These are phyloP conservation scores for Citrus inodora DNA, from an alignment of 345 rosid genomes.

Conservation along the genomic window DNA sequence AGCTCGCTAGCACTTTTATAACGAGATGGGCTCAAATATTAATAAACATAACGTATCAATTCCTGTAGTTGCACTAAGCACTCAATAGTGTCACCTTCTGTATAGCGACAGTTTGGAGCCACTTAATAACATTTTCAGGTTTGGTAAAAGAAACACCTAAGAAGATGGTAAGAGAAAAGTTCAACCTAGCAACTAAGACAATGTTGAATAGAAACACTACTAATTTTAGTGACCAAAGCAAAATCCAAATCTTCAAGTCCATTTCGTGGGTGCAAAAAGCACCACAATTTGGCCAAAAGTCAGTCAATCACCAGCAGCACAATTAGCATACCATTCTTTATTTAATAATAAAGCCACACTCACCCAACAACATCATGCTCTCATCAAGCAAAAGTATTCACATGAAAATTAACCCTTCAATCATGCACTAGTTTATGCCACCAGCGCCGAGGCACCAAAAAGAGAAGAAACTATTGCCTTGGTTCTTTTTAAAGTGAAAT, in stretches of 20 bases:
- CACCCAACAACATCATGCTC: slow-evolving; percentile 22
- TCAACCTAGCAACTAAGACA: not conserved
- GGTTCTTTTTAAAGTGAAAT: not conserved
- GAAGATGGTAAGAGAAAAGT: too few species aligned
- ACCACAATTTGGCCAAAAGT: not conserved
- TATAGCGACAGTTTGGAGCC: not conserved
- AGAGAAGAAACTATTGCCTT: not conserved
- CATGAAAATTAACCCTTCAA: slow-evolving; percentile 30
- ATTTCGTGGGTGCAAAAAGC: slow-evolving; percentile 7
- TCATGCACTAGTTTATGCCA: slow-evolving; percentile 31
- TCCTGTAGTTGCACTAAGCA: not conserved
- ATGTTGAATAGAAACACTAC: not conserved
- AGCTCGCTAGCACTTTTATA: too few species aligned
- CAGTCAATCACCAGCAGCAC: slow-evolving; percentile 11
- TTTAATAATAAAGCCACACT: slow-evolving; percentile 7
- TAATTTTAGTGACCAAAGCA: not conserved
- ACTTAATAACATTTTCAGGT: not conserved
- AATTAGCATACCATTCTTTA: not conserved
- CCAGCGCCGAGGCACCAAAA: slow-evolving; percentile 3
- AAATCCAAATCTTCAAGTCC: not conserved
- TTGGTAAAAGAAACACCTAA: not conserved
- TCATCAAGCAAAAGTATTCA: slow-evolving; percentile 15
- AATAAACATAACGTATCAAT: too few species aligned
- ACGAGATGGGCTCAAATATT: too few species aligned
- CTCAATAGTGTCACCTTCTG: not conserved